phyloP scores from a whole-genome alignment of 139 green algal genomes.

The Asterochloris sp. region DNA sequence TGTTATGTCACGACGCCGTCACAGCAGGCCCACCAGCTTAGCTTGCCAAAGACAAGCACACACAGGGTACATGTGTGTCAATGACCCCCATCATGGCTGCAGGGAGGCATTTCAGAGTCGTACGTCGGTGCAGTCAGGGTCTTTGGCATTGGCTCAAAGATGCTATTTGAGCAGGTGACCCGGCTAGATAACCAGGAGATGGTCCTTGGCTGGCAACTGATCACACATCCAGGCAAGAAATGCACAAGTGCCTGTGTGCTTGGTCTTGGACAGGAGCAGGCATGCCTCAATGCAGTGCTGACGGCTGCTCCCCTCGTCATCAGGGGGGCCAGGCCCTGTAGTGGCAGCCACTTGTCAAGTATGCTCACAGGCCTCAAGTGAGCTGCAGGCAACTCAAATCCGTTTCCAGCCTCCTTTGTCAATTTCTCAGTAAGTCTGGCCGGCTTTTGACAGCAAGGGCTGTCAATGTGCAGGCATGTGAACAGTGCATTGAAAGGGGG shows the following conservation, averaged over 20 bases:
- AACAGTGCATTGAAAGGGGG: too few relatives aligned
- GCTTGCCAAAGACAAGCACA: background rate
- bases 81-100: background rate
- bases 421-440: background rate
- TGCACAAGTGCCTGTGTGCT: background rate
- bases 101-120: constrained; percentile 5
- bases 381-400: background rate
- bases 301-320: too few relatives aligned
- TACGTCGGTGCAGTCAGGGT: constrained; percentile 19
- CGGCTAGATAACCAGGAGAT: constrained; percentile 15
- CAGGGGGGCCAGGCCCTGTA: too few relatives aligned
- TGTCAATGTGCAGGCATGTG: background rate
- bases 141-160: constrained; percentile 12
- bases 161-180: constrained; percentile 18
- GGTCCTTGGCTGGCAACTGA: constrained; percentile 11
- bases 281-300: too few relatives aligned
- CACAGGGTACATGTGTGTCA: background rate
- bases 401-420: constrained; percentile 3
- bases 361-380: background rate
- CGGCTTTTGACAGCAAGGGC: background rate
- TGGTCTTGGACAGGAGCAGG: background rate
- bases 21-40: background rate
- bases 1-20: background rate
- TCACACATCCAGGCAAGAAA: background rate
- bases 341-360: too few relatives aligned